Conservation (phyloP, 257 asterid genomes). For the Catharanthus roseus region DNA sequence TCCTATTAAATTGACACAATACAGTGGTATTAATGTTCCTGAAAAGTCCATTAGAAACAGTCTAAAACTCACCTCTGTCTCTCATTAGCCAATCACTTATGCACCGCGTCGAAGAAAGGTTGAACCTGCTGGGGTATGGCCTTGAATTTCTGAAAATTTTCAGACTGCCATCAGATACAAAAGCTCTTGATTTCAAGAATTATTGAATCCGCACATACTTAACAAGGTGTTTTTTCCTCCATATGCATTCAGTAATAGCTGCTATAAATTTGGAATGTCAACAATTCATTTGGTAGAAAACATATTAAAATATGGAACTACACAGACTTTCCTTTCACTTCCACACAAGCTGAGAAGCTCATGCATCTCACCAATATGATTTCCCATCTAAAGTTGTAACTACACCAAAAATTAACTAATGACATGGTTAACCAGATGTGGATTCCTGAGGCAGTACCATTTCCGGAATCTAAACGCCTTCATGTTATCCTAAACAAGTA, state of each 20-base stretch:
- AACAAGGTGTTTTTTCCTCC: neutral
- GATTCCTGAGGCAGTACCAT: neutral
- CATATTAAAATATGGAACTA: neutral
- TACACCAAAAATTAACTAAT: neutral
- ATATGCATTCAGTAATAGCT: neutral
- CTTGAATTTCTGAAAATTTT: slow-evolving; percentile 36
- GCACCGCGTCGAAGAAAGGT: slow-evolving; percentile 30
- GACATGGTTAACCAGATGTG: neutral
- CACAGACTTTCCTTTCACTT: neutral
- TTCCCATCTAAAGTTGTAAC: neutral
- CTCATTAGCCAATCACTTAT: slow-evolving; percentile 24
- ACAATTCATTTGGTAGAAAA: neutral
- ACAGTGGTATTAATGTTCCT: neutral
- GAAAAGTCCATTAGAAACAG: slow-evolving; percentile 8
- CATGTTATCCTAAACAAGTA: neutral
- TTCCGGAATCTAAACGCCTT: neutral
- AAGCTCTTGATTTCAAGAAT: slow-evolving; percentile 6
- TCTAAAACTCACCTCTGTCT: slow-evolving; percentile 41
- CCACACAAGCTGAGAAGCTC: neutral
- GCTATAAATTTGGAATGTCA: neutral
- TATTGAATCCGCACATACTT: neutral
- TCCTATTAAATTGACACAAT: neutral
- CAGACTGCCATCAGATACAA: neutral
- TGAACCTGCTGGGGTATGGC: slow-evolving; percentile 31
- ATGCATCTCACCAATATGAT: neutral